Base-by-base conservation (phyloP, 805 yeast genomes). In the Cyberlindnera maritima region DNA sequence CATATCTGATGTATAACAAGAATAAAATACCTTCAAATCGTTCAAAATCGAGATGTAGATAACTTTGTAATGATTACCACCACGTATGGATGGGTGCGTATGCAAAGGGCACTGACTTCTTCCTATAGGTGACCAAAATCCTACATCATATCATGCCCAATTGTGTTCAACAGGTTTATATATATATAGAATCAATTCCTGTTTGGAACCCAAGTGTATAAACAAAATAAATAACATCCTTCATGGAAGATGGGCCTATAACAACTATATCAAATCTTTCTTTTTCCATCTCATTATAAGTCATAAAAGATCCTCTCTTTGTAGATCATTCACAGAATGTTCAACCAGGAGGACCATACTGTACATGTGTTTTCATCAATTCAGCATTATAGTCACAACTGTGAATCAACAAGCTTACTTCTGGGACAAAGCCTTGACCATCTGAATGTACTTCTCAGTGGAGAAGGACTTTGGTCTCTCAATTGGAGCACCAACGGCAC, bases 401-500 rank as follows among this genome's bases (percentile, higher is more conserved):
- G 15, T 19, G 13, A 9, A n/a, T n/a, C n/a, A n/a, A n/a, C n/a
- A n/a, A n/a, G n/a, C n/a, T 47, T 49, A 58, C 50, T 57, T 55
- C 53, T 55, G 54, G 44, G 63, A 55, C 50, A 68, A 59, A 39
- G 67, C 63, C 57, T 78, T 75, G 63, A 85, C 95, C 68, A 88
- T 74, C 77, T 88, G 89, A 66, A 81, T 83, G 77, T 85, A 88
- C 75, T 89, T 89, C 74, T 88, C 92, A 56, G 96, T 88, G 52
- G 96, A 87, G 88, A 89, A 88, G 54, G 96, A 83, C 74, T 86
- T 86, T 73, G 94, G 94, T 75, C 95, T 85, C 76, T 86, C 95
- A 64, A 86, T 84, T 60, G 95, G 83, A 58, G 79, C 68, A 64
- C 94, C 94, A 52, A 82, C 72, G 59, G 90, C 91, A 68, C 95